A percentile compares a stretch with the other conserved stretches of the same genome.
These are phyloP conservation scores for Trametes maxima DNA, from an alignment of 768 basidiomycete genomes.

Conservation along the genomic window DNA sequence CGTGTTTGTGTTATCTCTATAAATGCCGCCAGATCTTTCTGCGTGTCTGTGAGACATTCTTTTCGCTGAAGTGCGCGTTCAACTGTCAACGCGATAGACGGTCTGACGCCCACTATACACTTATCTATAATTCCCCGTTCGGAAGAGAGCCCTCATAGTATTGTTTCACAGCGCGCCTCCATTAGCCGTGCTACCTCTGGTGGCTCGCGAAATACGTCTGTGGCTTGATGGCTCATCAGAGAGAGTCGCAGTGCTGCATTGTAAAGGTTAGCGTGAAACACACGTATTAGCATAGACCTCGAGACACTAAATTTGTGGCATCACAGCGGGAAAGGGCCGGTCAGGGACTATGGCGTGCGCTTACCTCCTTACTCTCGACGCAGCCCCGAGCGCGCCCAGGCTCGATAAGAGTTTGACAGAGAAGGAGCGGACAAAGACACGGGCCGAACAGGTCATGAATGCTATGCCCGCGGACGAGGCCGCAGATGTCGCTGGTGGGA, in stretches of 20 bases:
- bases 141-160: background rate
- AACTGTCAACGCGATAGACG: too few species aligned
- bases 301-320: background rate
- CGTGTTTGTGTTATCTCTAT: background rate
- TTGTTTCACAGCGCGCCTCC: constrained; percentile 64
- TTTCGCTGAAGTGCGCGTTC: too few species aligned
- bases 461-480: constrained; percentile 48
- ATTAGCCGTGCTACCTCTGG: constrained; percentile 69
- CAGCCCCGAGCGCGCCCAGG: constrained; percentile 48
- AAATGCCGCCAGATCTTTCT: too few species aligned
- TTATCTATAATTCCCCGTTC: too few species aligned
- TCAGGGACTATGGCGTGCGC: constrained; percentile 87
- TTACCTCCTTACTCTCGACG: constrained; percentile 67
- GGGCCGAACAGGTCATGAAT: constrained; percentile 52
- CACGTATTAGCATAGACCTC: background rate
- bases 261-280: constrained; percentile 64
- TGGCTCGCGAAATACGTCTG: constrained; percentile 69
- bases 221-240: constrained; percentile 71
- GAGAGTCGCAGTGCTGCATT: constrained; percentile 80
- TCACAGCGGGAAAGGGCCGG: constrained; percentile 75
- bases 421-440: constrained; percentile 50
- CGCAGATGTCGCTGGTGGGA: constrained; percentile 15
- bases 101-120: too few species aligned
- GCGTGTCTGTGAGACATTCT: too few species aligned
- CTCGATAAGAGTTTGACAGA: constrained; percentile 48